These are phyloP conservation scores for Coniochaeta pulveracea DNA, from an alignment of 2,329 filamentous ascomycete species.

Conservation along the genomic window DNA sequence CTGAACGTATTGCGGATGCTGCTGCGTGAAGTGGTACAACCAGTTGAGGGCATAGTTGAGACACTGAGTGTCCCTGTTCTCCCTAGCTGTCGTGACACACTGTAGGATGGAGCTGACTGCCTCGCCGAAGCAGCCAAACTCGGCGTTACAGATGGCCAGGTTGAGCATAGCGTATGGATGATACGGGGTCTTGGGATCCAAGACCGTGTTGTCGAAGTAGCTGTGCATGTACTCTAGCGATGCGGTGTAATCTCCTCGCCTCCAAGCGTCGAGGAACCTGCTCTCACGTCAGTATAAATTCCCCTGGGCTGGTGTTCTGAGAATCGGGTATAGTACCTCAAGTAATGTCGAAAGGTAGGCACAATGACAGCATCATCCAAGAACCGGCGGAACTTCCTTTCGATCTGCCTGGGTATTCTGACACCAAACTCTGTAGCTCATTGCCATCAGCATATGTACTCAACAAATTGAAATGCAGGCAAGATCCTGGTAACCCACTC, in stretches of 20 bases:
- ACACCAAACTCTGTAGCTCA: conserved; percentile 53
- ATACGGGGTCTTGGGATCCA: conserved; percentile 68
- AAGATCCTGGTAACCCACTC: conserved; percentile 40
- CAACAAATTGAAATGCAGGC: no score
- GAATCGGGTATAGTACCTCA: conserved; percentile 38
- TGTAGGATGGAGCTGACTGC: conserved; percentile 92
- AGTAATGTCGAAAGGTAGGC: conserved; percentile 65
- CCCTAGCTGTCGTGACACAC: conserved; percentile 84
- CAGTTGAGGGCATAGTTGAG: conserved; percentile 93
- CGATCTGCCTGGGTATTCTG: conserved; percentile 65
- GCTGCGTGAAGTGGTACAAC: conserved; percentile 88
- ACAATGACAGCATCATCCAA: conserved; percentile 55
- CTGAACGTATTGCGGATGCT: conserved; percentile 65
- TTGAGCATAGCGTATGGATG: conserved; percentile 96
- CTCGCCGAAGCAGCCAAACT: conserved; percentile 85
- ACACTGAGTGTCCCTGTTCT: conserved; percentile 85
- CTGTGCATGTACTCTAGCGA: conserved; percentile 86
- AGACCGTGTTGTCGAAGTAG: conserved; percentile 96
- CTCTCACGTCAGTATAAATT: conserved; percentile 7
- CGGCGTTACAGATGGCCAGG: conserved; percentile 82
- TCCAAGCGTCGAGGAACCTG: conserved; percentile 86
- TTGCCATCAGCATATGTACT: neutral
- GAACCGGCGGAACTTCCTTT: conserved; percentile 57
- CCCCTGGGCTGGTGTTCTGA: neutral
- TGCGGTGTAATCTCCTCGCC: conserved; percentile 77